These are phyloP conservation scores for Ramichloridium luteum DNA, from an alignment of 2,329 filamentous ascomycete species.

Conservation along the genomic window DNA sequence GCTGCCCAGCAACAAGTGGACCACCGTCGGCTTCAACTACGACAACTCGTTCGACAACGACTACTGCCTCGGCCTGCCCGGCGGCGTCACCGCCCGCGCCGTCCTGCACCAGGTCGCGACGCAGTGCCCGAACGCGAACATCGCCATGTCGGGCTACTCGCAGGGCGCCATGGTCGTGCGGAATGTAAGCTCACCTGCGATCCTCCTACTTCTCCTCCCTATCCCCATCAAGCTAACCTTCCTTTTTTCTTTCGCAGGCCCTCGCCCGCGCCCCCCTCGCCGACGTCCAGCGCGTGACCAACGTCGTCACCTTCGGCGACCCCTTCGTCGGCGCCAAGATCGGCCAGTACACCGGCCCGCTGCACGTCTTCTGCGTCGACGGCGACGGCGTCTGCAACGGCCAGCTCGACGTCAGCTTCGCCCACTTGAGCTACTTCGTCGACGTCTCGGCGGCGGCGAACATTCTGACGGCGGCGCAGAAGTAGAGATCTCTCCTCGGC, in stretches of 20 bases:
- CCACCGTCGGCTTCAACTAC: conserved; percentile 38
- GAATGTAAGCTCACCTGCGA: neutral
- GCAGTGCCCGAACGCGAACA: conserved; percentile 19
- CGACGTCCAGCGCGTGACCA: no score
- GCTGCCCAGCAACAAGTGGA: conserved; percentile 31
- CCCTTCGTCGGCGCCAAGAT: conserved; percentile 9
- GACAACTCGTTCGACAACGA: conserved; percentile 26
- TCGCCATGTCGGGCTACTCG: conserved; percentile 18
- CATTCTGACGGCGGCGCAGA: conserved; percentile 1
- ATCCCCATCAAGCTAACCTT: neutral
- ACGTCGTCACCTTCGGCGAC: conserved; percentile 9
- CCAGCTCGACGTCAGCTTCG: conserved; percentile 6
- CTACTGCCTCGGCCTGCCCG: conserved; percentile 10
- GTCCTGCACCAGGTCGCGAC: conserved; percentile 13
- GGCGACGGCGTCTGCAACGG: conserved; percentile 18
- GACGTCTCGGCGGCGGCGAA: conserved; percentile 2
- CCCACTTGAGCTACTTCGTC: conserved; percentile 6
- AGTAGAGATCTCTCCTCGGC: no score
- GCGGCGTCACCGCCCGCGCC: conserved; percentile 16
- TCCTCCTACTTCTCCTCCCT: conserved; percentile 2
- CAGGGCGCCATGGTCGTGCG: conserved; percentile 17
- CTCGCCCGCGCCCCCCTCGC: conserved; percentile 1
- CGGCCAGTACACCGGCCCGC: conserved; percentile 7
- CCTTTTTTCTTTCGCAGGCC: neutral
- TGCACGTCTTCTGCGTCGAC: conserved; percentile 5